Evolutionary conservation across 805 yeast species (phyloP).

Genomic region (Candida pseudoglaebosa): DNA sequence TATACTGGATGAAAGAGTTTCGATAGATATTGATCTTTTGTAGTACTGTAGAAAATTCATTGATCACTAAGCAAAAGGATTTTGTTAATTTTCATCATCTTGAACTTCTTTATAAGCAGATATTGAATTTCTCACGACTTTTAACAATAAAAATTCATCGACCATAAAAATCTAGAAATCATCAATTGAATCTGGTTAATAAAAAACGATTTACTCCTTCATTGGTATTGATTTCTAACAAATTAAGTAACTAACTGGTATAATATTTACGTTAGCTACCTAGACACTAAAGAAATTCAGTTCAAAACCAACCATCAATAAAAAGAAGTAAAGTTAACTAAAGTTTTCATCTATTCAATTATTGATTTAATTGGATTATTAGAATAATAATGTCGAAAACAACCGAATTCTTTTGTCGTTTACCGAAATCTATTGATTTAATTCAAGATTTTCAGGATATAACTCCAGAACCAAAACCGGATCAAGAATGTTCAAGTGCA

Average conservation of each 20-base stretch:
- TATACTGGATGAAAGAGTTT: no score
- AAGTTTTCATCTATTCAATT: neutral
- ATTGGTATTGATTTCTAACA: neutral
- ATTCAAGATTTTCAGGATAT: conserved; percentile 40
- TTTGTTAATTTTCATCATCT: no score
- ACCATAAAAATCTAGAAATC: neutral
- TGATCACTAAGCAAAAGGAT: no score
- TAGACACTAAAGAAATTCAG: neutral
- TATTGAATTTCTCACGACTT: conserved; percentile 1
- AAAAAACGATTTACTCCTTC: neutral
- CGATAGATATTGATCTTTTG: no score
- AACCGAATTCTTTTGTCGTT: conserved; percentile 46
- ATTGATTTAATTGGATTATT: neutral
- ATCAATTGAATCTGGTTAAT: neutral
- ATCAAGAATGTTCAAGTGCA: conserved; percentile 56
- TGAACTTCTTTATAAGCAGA: no score
- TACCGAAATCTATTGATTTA: conserved; percentile 53
- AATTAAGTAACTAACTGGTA: neutral
- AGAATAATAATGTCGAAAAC: conserved; percentile 26
- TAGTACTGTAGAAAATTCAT: no score
- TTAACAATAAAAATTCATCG: neutral
- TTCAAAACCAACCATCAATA: conserved; percentile 3
- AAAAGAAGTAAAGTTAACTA: no score
- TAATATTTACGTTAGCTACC: neutral
- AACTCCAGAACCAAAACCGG: conserved; percentile 31